Conservation (phyloP, 352 stramenopile species). For the Pythium volutum region DNA sequence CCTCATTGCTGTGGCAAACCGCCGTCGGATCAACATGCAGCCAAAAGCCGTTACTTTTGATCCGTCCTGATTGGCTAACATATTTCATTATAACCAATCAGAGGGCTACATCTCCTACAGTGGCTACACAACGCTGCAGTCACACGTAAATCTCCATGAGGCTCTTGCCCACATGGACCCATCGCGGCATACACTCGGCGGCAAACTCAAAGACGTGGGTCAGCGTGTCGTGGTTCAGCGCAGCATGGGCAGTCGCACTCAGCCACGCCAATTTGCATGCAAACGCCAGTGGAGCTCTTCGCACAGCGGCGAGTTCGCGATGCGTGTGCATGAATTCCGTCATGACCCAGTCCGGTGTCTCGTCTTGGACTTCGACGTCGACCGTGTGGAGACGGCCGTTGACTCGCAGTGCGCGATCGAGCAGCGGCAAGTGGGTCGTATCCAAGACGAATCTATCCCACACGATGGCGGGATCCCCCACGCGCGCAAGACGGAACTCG, state of each 20-base stretch:
- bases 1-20: not conserved
- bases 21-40: slow-evolving; percentile 5
- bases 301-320: not conserved
- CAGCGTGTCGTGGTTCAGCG: slow-evolving; percentile 7
- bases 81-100: not conserved
- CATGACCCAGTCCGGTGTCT: not conserved
- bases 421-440: not conserved
- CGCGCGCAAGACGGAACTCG: slow-evolving; percentile 8
- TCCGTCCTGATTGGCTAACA: not conserved
- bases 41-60: not conserved
- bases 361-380: slow-evolving; percentile 13
- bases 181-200: slow-evolving; percentile 6
- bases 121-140: not conserved
- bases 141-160: not conserved
- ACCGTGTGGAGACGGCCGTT: slow-evolving; percentile 13
- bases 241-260: not conserved
- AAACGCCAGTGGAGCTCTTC: not conserved
- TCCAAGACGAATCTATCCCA: slow-evolving; percentile 5
- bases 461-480: not conserved
- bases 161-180: slow-evolving; percentile 15
- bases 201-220: slow-evolving; percentile 15
- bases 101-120: not conserved
- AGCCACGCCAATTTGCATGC: slow-evolving; percentile 9
- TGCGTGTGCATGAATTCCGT: not conserved
- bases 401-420: not conserved